phyloP scores from a whole-genome alignment of 75 land plant species.

The Chamaecyparis obtusa region DNA sequence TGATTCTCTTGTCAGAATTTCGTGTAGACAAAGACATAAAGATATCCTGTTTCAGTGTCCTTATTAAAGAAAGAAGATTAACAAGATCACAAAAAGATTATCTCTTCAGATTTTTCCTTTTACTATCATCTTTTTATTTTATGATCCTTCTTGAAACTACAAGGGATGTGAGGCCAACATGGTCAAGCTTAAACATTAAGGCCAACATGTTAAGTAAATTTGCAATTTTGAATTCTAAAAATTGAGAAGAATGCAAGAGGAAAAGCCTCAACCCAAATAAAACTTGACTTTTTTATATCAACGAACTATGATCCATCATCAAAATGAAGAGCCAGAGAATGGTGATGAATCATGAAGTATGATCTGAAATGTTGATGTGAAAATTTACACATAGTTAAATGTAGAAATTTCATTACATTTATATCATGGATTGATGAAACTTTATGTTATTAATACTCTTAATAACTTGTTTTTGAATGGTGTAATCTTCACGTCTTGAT shows the following conservation, averaged over 20 bases:
- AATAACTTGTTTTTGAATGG: too few species aligned
- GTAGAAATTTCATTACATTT: too few species aligned
- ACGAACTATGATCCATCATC: too few species aligned
- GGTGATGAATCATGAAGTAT: too few species aligned
- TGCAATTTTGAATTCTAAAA: neutral
- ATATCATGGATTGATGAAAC: too few species aligned
- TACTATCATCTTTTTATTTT: neutral
- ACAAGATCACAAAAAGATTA: neutral
- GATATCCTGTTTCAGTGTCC: neutral
- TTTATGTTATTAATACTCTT: too few species aligned
- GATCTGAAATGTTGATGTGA: too few species aligned
- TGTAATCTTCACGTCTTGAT: too few species aligned
- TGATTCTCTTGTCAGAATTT: constrained; percentile 1
- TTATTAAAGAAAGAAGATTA: neutral
- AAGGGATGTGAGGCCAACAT: neutral
- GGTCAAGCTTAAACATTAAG: neutral
- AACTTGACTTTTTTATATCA: too few species aligned
- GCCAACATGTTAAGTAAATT: neutral
- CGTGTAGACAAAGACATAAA: neutral
- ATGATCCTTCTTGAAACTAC: neutral
- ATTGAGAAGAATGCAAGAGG: neutral
- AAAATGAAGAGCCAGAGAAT: too few species aligned
- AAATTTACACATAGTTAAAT: too few species aligned
- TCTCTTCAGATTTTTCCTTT: neutral
- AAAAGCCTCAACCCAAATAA: neutral